Base-by-base conservation (phyloP, 306 rosid genomes). In the Lupinus albus region DNA sequence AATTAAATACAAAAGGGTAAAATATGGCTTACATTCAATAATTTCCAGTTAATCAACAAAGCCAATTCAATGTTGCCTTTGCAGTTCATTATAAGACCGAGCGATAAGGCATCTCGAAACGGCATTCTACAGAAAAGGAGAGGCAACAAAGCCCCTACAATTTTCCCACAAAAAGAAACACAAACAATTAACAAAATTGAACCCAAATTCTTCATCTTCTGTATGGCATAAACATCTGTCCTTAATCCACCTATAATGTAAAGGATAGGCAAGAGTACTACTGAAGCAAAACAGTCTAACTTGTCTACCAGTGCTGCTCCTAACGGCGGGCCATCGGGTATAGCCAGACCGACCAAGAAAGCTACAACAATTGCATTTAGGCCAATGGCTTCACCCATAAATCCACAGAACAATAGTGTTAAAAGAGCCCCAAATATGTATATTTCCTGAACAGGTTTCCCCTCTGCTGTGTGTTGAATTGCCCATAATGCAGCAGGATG, bases 241-340 rank as follows among this genome's bases (percentile, higher is more conserved):
- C 66, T 76, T 28, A 80, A 59, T 41, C 89, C 91, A 54, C 77
- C 67, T 8, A 65, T 1, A 16, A 58, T 41, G 25, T 78, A 85
- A 32, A 88, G 64, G 32, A 74, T 46, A 11, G 95, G 95, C 61
- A 74, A 14, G 50, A 84, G 56, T 53, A 84, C 56, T 2, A 45
- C 76, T 1, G 91, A 85, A 71, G 80, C 82, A 64, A 85, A 71
- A 66, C 80, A 73, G 20, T 88, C 95, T 1, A 83, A 67, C 70
- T 81, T 84, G 38, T 86, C 82, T 10, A 72, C 82, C 11, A 88
- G 8, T 38, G 91, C 81, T 7, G 87, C 85, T 60, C 95, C 95
- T 21, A 88, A 84, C 7, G 89, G 89, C 0, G 85, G 86, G 4
- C 91, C 91, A 35, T 84, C 85, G 7, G 95, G 91, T 36, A 86